A percentile compares a stretch with the other conserved stretches of the same genome.
Evolutionary conservation across 257 asterid species (phyloP).

Genomic region (Solanum etuberosum): DNA sequence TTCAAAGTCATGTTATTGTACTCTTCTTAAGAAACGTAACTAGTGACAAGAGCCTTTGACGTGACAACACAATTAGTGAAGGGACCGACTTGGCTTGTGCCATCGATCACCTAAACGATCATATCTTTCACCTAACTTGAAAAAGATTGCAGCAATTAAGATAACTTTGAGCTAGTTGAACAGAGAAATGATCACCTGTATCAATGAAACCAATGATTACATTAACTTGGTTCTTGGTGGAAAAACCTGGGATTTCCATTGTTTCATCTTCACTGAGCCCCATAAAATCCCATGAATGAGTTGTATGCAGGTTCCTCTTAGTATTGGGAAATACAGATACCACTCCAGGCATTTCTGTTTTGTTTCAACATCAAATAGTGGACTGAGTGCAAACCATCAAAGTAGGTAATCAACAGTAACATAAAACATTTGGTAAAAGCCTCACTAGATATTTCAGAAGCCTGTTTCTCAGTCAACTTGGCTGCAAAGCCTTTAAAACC

Average conservation of each 20-base stretch:
- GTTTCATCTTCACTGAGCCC: conserved; percentile 72
- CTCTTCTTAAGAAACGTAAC: not conserved
- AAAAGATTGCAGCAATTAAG: not conserved
- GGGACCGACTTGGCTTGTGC: not conserved
- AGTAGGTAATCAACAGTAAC: not conserved
- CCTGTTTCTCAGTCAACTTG: conserved; percentile 70
- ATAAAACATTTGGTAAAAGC: not conserved
- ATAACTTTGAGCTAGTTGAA: not conserved
- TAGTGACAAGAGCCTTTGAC: not conserved
- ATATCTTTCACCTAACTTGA: not conserved
- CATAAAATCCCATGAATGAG: conserved; percentile 99
- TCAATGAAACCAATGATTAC: conserved; percentile 89
- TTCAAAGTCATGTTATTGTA: not conserved
- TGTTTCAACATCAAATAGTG: conserved; percentile 1
- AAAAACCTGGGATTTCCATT: conserved; percentile 86
- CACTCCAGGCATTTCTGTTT: conserved; percentile 85
- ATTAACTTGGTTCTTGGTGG: conserved; percentile 89
- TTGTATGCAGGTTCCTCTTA: conserved; percentile 74
- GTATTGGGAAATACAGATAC: conserved; percentile 86
- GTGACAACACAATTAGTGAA: not conserved
- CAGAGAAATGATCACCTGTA: conserved; percentile 42
- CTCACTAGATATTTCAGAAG: conserved; percentile 66
- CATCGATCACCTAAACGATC: not conserved
- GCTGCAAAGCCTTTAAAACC: conserved; percentile 99
- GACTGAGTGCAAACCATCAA: not conserved